A percentile compares a stretch with the other conserved stretches of the same genome.
phyloP scores from a whole-genome alignment of 2,329 filamentous ascomycete species.

The Exophiala sp. region DNA sequence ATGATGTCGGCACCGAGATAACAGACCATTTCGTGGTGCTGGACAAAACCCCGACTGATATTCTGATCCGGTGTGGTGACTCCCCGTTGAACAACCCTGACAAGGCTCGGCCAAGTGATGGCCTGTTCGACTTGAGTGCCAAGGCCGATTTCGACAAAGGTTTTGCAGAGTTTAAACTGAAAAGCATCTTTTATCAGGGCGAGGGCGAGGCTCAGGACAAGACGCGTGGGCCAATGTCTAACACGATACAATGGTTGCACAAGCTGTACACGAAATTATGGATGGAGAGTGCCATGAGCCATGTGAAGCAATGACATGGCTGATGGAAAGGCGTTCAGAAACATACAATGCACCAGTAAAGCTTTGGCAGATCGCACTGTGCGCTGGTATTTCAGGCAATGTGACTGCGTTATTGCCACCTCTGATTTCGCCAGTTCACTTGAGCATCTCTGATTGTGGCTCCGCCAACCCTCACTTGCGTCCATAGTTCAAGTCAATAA shows the following conservation, averaged over 20 bases:
- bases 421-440: too few relatives aligned
- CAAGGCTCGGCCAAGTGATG: constrained; percentile 55
- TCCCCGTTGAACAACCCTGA: constrained; percentile 49
- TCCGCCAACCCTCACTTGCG: too few relatives aligned
- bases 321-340: not conserved
- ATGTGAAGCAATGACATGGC: constrained; percentile 10
- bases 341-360: not conserved
- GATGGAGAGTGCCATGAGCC: constrained; percentile 49
- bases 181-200: constrained; percentile 58
- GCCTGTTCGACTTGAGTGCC: constrained; percentile 60
- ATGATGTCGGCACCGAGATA: constrained; percentile 58
- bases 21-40: constrained; percentile 69
- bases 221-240: constrained; percentile 35
- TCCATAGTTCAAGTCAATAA: not conserved
- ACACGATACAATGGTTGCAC: constrained; percentile 41
- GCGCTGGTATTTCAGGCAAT: not conserved
- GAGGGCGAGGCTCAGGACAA: constrained; percentile 44
- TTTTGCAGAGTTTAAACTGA: constrained; percentile 59
- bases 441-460: too few relatives aligned
- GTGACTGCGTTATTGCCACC: not conserved
- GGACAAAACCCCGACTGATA: constrained; percentile 54
- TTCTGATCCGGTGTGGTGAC: constrained; percentile 61
- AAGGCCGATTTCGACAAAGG: constrained; percentile 53
- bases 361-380: not conserved
- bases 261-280: constrained; percentile 52